Percentiles rank a stretch among this genome's conserved stretches.
Evolutionary conservation across 352 stramenopile genomes (phyloP).

Genomic region (Phytophthora europaea): DNA sequence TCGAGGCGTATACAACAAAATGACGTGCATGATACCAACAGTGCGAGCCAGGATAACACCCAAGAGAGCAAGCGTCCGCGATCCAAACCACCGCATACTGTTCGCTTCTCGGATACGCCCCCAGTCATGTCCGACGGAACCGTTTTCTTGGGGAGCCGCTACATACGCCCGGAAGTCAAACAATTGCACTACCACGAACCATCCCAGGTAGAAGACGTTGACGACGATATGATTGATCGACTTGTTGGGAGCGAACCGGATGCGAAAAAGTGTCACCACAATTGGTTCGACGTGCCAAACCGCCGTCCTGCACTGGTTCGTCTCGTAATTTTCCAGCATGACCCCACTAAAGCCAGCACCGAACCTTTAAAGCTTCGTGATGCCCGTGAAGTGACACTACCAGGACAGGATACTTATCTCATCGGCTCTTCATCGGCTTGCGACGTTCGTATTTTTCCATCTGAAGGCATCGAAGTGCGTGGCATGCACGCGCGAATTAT

Average conservation of each 20-base stretch:
- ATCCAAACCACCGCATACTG: conserved; percentile 14
- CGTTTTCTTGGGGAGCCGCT: conserved; percentile 55
- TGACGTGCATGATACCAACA: neutral
- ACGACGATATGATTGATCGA: conserved; percentile 32
- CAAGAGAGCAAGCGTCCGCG: neutral
- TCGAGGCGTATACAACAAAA: neutral
- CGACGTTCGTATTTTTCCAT: conserved; percentile 58
- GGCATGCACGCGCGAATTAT: conserved; percentile 68
- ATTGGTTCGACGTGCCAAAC: neutral
- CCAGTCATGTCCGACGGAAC: conserved; percentile 45
- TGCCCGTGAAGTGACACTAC: conserved; percentile 28
- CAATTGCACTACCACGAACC: conserved; percentile 26
- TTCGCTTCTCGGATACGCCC: conserved; percentile 40
- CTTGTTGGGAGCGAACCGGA: conserved; percentile 29
- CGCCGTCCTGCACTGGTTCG: conserved; percentile 18
- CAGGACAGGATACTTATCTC: conserved; percentile 48
- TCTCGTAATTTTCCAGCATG: conserved; percentile 39
- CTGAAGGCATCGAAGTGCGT: conserved; percentile 50
- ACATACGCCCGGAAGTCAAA: conserved; percentile 53
- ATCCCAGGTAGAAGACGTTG: conserved; percentile 34
- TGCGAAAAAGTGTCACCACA: neutral
- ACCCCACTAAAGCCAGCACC: conserved; percentile 15
- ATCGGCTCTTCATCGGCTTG: conserved; percentile 69
- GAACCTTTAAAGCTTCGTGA: conserved; percentile 15
- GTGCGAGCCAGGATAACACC: neutral